These are phyloP conservation scores for Neofusicoccum parvum DNA, from an alignment of 2,329 filamentous ascomycete species.

Conservation along the genomic window DNA sequence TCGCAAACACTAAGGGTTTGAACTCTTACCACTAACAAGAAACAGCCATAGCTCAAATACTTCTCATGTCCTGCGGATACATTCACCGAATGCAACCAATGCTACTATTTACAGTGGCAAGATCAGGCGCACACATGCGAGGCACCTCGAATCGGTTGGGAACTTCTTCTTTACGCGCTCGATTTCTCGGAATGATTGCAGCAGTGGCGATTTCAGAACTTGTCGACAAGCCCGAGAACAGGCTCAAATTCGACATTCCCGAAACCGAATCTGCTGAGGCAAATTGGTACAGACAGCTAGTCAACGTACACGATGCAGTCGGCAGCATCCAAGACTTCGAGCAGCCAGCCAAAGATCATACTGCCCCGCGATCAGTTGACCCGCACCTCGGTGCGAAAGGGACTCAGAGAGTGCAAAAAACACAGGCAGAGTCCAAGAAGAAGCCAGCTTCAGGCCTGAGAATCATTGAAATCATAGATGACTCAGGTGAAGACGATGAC, in stretches of 20 bases:
- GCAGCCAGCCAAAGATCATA: conserved; percentile 3
- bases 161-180: conserved; percentile 71
- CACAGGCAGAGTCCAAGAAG: not conserved
- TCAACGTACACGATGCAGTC: conserved; percentile 62
- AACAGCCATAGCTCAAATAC: conserved; percentile 75
- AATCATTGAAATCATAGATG: conserved; percentile 57
- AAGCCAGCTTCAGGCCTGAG: conserved; percentile 41
- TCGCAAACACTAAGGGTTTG: conserved; percentile 25
- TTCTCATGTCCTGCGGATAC: conserved; percentile 78
- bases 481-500: conserved; percentile 59
- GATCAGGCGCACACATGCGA: conserved; percentile 72
- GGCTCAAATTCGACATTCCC: conserved; percentile 81
- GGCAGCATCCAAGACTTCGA: conserved; percentile 43
- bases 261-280: conserved; percentile 75
- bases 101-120: conserved; percentile 68
- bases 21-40: not conserved
- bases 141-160: conserved; percentile 83
- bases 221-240: conserved; percentile 66
- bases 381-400: not conserved
- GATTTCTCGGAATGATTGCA: conserved; percentile 86
- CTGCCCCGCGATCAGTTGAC: conserved; percentile 15
- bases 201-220: conserved; percentile 72
- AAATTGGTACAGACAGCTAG: conserved; percentile 71
- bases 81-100: conserved; percentile 67
- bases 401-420: not conserved